phyloP scores from a whole-genome alignment of 257 asterid genomes.

The Scutellaria galericulata region DNA sequence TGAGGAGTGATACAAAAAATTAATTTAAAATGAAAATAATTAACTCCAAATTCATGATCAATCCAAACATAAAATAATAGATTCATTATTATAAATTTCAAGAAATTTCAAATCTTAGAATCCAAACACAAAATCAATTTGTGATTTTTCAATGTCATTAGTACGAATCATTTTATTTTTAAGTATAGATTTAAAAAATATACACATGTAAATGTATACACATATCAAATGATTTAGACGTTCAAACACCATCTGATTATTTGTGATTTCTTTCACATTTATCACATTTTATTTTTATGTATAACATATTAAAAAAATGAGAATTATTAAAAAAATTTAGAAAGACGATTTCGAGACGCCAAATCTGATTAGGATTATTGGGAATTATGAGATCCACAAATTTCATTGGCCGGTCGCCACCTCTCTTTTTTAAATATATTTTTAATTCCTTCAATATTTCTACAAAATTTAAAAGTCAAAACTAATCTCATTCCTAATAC shows the following conservation, averaged over 20 bases:
- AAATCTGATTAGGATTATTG: background rate
- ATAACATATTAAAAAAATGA: background rate
- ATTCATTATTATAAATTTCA: too few relatives aligned
- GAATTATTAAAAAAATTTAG: background rate
- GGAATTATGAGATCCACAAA: background rate
- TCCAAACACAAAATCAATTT: too few relatives aligned
- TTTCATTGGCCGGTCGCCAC: slow-evolving; percentile 32
- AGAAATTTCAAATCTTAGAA: too few relatives aligned
- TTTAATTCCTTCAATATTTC: background rate
- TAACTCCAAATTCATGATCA: too few relatives aligned
- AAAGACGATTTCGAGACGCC: slow-evolving; percentile 37
- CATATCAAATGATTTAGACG: too few relatives aligned
- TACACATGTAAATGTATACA: too few relatives aligned
- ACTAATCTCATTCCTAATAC: background rate
- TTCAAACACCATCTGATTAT: background rate
- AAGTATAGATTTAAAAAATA: too few relatives aligned
- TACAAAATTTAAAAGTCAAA: background rate
- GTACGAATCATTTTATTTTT: too few relatives aligned
- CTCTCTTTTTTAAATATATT: background rate
- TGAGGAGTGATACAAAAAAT: too few relatives aligned
- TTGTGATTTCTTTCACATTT: background rate
- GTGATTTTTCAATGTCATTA: too few relatives aligned
- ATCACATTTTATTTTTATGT: background rate
- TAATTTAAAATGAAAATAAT: too few relatives aligned
- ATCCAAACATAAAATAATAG: too few relatives aligned